Percentiles rank a stretch among this genome's conserved stretches.
These are phyloP conservation scores for Nosema muscidifuracis DNA, from an alignment of 371 early-diverging fungal genomes.

Conservation along the genomic window DNA sequence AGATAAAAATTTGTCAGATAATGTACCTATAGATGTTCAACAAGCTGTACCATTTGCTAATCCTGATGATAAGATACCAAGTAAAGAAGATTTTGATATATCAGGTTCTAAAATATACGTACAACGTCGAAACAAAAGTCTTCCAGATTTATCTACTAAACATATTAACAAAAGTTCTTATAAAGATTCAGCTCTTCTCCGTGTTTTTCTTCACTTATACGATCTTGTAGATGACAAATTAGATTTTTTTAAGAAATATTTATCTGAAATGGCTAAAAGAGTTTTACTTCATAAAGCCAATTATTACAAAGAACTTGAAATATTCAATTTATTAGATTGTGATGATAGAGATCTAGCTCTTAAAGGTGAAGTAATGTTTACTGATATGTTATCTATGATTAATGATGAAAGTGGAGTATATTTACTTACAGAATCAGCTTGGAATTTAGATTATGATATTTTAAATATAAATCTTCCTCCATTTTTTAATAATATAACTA, in stretches of 20 bases:
- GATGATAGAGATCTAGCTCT: constrained; percentile 1
- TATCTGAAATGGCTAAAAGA: constrained; percentile 7
- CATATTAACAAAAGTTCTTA: background rate
- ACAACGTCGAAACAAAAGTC: background rate
- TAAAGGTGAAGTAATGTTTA: constrained; percentile 31
- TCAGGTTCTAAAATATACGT: background rate
- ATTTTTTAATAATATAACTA: background rate
- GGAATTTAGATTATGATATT: background rate
- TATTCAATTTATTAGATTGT: constrained; percentile 12
- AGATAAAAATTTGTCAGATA: background rate
- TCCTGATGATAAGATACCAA: background rate
- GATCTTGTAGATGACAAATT: constrained; percentile 32
- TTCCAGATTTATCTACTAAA: constrained; percentile 1
- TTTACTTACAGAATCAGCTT: constrained; percentile 21
- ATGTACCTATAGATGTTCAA: too few species aligned
- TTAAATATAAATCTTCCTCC: constrained; percentile 2
- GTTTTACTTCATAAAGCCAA: background rate
- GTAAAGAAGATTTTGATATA: background rate
- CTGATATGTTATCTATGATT: constrained; percentile 7
- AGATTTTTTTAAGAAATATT: constrained; percentile 25
- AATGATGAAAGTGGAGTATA: background rate
- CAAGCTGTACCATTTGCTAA: background rate
- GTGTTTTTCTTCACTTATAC: constrained; percentile 24
- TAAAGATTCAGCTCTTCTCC: background rate
- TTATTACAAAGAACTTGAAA: constrained; percentile 11